These are phyloP conservation scores for Thalassia testudinum DNA, from an alignment of 116 monocot genomes.

Conservation along the genomic window DNA sequence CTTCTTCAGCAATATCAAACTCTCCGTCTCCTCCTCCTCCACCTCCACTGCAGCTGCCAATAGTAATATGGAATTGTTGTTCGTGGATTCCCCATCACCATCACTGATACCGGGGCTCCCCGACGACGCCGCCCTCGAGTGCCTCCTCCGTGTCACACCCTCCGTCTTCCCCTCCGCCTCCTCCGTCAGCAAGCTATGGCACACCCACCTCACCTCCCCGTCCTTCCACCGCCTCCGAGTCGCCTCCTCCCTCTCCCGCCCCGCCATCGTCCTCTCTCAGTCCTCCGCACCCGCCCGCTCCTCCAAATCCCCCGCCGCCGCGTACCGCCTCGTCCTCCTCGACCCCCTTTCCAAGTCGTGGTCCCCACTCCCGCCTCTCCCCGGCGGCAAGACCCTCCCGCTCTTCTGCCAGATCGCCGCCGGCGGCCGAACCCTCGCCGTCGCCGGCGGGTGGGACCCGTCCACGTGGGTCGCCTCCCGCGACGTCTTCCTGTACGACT, in stretches of 20 bases:
- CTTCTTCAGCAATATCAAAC: too few species aligned
- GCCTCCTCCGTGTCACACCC: conserved; percentile 8
- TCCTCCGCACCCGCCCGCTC: background rate
- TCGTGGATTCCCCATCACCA: too few species aligned
- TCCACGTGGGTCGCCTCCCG: conserved; percentile 30
- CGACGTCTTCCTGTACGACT: conserved; percentile 41
- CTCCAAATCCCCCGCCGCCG: background rate
- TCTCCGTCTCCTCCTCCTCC: too few species aligned
- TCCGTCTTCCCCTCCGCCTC: conserved; percentile 5
- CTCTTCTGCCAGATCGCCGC: conserved; percentile 23
- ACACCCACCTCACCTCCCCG: conserved; percentile 11
- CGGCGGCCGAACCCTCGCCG: conserved; percentile 18
- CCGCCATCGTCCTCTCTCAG: background rate
- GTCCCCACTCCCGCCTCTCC: conserved; percentile 5
- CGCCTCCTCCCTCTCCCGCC: background rate
- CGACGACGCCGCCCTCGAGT: conserved; percentile 15
- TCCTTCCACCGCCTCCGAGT: conserved; percentile 9
- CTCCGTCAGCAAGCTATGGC: conserved; percentile 17
- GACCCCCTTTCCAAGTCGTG: conserved; percentile 14
- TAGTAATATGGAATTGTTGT: too few species aligned
- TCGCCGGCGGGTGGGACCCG: conserved; percentile 68
- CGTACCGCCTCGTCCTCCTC: conserved; percentile 12
- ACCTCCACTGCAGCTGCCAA: too few species aligned
- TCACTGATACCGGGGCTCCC: conserved; percentile 16
- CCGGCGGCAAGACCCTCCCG: conserved; percentile 6